Evolutionary conservation across 768 basidiomycete genomes (phyloP), one percentile per base, ranked within the genome.

Genomic region (Lentinus tigrinus): DNA sequence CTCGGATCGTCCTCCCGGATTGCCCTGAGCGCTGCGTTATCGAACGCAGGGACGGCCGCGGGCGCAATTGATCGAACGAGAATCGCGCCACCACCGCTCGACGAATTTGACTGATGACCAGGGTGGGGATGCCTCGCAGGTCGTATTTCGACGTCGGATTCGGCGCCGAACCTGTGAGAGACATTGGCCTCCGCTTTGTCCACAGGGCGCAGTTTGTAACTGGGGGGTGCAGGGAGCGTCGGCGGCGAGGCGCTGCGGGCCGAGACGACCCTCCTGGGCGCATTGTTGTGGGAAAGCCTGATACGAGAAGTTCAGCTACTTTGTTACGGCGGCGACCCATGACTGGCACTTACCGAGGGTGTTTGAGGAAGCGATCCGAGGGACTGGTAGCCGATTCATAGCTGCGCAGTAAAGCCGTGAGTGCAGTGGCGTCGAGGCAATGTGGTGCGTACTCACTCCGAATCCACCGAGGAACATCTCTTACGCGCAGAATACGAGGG

Each of bases 301-400:
- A n/a, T 27, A n/a, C 28, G 26, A 5, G 40, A 26, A 19, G 13
- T 36, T 24, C 52, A 59, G 43, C 10, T 14, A 46, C 43, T 4
- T 24, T 38, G 23, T 21, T n/a, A 23, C 17, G 44, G 16, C 3
- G 43, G 36, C 10, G 8, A 31, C 3, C 5, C 36, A 19, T 5
- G 24, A 16, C 11, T 24, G 36, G 21, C 8, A 17, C 60, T 26
- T 31, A 64, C 63, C 60, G 61, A 3, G 52, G 34, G 16, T 47
- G 60, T 52, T 64, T 64, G 26, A 61, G 51, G 39, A 58, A 54
- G 8, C 63, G 46, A 28, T 61, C 60, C 1, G 60, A 61, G 23
- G 63, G 59, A 17, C 63, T 61, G 24, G 38, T 3, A 8, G 28
- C 52, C 19, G 37, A 40, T 4, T 16, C 39, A 10, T 49, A 49